Conservation (phyloP, 345 rosid species). For the Eucalyptus coolabah region DNA sequence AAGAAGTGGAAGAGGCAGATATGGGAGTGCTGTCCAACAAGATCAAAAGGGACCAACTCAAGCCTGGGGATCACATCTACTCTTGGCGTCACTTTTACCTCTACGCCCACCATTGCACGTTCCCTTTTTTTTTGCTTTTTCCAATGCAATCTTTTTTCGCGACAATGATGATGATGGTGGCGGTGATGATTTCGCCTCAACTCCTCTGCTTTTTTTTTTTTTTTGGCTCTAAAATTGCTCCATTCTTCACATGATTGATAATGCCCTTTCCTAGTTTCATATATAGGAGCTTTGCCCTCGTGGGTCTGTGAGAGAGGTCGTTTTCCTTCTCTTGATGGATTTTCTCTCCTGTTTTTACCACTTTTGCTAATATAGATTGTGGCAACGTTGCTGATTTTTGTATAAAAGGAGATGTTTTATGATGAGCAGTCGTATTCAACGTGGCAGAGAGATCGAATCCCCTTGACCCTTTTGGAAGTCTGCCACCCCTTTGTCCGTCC, state of each 20-base stretch:
- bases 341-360: neutral
- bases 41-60: conserved; percentile 33
- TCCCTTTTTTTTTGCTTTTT: neutral
- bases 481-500: neutral
- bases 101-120: conserved; percentile 63
- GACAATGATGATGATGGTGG: neutral
- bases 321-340: neutral
- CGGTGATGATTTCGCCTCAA: neutral
- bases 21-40: conserved; percentile 19
- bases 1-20: too few relatives aligned
- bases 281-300: neutral
- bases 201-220: neutral
- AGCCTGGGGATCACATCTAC: conserved; percentile 73
- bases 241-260: neutral
- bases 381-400: neutral
- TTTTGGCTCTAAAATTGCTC: neutral
- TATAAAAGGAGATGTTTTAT: neutral
- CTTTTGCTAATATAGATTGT: neutral
- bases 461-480: neutral
- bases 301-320: neutral
- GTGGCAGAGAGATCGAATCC: neutral
- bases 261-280: neutral
- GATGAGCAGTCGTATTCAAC: neutral
- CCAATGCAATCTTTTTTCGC: neutral
- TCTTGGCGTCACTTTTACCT: conserved; percentile 59